phyloP scores from a whole-genome alignment of 441 rosid genomes.

The Syzygium syzygioides region DNA sequence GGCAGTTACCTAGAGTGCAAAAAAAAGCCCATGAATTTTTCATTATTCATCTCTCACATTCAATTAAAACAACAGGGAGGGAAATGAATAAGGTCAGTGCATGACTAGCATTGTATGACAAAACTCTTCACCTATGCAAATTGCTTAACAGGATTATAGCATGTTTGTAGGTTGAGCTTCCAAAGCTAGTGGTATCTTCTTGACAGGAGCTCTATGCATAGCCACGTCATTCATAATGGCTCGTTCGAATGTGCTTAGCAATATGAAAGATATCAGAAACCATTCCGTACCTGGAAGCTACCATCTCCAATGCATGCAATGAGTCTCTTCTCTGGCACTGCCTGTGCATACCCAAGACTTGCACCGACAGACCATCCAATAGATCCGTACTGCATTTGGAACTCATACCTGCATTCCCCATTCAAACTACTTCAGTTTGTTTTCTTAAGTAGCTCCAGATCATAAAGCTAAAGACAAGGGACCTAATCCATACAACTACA shows the following conservation, averaged over 20 bases:
- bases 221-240: background rate
- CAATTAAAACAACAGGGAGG: background rate
- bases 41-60: background rate
- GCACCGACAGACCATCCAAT: slow-evolving; percentile 12
- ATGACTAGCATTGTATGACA: background rate
- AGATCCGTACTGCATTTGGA: slow-evolving; percentile 18
- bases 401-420: slow-evolving; percentile 9
- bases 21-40: background rate
- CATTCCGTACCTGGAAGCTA: slow-evolving; percentile 10
- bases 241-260: fast-evolving
- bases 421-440: background rate
- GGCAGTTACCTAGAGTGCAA: slow-evolving; percentile 1
- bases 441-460: background rate
- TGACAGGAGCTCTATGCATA: background rate
- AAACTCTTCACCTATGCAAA: background rate
- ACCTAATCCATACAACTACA: background rate
- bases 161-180: background rate
- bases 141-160: background rate
- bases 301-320: slow-evolving; percentile 17
- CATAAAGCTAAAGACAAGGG: background rate
- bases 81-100: background rate
- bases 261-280: background rate
- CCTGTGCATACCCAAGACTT: slow-evolving; percentile 14
- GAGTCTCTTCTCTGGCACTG: slow-evolving; percentile 3
- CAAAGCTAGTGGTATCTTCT: background rate